These are phyloP conservation scores for Aspergillus neotritici DNA, from an alignment of 2,329 filamentous ascomycete genomes.

Conservation along the genomic window DNA sequence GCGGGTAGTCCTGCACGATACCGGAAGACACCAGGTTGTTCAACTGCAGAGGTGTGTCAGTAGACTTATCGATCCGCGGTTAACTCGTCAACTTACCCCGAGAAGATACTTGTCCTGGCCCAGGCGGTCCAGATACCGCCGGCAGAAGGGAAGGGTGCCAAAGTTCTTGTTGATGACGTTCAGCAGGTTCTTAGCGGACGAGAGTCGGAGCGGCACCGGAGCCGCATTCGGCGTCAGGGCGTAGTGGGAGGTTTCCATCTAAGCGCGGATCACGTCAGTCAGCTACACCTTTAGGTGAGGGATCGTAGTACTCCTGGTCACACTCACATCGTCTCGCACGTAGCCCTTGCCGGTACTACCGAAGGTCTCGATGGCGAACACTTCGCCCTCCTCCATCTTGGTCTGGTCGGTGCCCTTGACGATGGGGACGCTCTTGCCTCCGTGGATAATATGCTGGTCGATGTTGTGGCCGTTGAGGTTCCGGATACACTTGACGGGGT, in stretches of 20 bases:
- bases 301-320: constrained; percentile 4
- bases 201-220: constrained; percentile 68
- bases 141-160: constrained; percentile 83
- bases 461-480: constrained; percentile 91
- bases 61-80: not conserved
- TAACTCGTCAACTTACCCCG: constrained; percentile 55
- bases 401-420: constrained; percentile 82
- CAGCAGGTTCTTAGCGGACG: constrained; percentile 77
- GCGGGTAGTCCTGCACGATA: constrained; percentile 86
- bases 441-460: constrained; percentile 82
- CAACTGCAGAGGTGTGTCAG: constrained; percentile 48
- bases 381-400: constrained; percentile 97
- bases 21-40: constrained; percentile 78
- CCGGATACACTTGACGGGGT: constrained; percentile 77
- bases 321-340: constrained; percentile 73
- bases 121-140: constrained; percentile 85
- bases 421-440: constrained; percentile 85
- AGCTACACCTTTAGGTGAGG: too few relatives aligned
- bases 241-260: constrained; percentile 82
- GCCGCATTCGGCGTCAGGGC: constrained; percentile 67
- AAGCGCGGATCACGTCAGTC: constrained; percentile 7
- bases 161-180: constrained; percentile 96
- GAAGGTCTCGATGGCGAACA: constrained; percentile 94
- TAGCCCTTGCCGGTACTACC: constrained; percentile 87
- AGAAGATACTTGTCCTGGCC: constrained; percentile 92